A percentile compares a stretch with the other conserved stretches of the same genome.
Evolutionary conservation across 2,329 filamentous ascomycete genomes (phyloP).

Genomic region (Thelonectria rubi): DNA sequence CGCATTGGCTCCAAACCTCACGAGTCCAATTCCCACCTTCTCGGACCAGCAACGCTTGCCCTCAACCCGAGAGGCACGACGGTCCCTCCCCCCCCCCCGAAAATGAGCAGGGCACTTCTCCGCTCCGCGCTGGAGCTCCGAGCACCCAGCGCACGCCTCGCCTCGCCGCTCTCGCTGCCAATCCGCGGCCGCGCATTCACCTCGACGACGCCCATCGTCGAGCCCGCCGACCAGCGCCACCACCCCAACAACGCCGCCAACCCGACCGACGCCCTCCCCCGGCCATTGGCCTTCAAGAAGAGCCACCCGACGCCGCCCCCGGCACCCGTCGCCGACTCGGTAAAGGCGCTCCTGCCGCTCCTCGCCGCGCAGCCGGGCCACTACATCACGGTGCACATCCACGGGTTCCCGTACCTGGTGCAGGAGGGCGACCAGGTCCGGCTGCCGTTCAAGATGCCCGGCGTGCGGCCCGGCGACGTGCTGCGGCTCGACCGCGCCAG

Average conservation of each 20-base stretch:
- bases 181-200: slow-evolving; percentile 43
- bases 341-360: slow-evolving; percentile 72
- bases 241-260: slow-evolving; percentile 52
- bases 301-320: slow-evolving; percentile 49
- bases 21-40: slow-evolving; percentile 10
- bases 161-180: slow-evolving; percentile 39
- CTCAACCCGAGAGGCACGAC: slow-evolving; percentile 38
- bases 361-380: slow-evolving; percentile 77
- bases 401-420: slow-evolving; percentile 81
- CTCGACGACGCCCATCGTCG: slow-evolving; percentile 57
- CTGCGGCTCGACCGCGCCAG: slow-evolving; percentile 88
- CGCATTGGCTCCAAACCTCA: slow-evolving; percentile 32
- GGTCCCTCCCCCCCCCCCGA: slow-evolving; percentile 30
- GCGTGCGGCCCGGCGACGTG: slow-evolving; percentile 81
- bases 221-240: slow-evolving; percentile 46
- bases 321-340: slow-evolving; percentile 60
- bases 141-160: slow-evolving; percentile 47
- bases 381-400: slow-evolving; percentile 83
- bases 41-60: slow-evolving; percentile 38
- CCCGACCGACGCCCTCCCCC: slow-evolving; percentile 45
- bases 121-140: slow-evolving; percentile 71
- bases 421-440: slow-evolving; percentile 79
- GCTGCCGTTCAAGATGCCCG: slow-evolving; percentile 81
- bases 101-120: slow-evolving; percentile 68
- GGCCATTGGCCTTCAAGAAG: slow-evolving; percentile 52